Evolutionary conservation across 768 basidiomycete species (phyloP), one percentile per base, ranked within the genome.

Genomic region (Boletus rubropictus): DNA sequence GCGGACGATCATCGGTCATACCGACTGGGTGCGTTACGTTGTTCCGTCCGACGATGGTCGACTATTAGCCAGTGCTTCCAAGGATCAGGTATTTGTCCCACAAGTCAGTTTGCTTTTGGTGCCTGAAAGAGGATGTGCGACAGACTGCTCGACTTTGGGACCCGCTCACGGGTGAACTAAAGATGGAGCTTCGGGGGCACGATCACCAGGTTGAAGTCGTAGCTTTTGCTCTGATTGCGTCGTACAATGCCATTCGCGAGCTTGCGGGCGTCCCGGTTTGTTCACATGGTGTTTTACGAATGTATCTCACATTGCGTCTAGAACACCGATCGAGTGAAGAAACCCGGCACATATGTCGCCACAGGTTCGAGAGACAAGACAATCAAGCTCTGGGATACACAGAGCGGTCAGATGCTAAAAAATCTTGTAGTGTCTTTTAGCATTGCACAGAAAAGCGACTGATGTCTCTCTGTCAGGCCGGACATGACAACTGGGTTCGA

Each of bases 321-420:
- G 79, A 75, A 74, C 51, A 78, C 73, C 38, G 80, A 80, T 51
- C 66, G 55, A 39, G 61, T 56, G 34, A 81, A 74, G 64, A 76
- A 67, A 48, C 75, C 66, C 39, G 83, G 73, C 12, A 59, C 72
- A 21, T 93, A 82, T 61, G 74, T 87, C 7, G 82, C 82, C 9
- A 92, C 89, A 12, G 91, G 89, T 11, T 84, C 88, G 27, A 77
- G 93, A 65, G 93, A 97, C 70, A 95, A 91, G 74, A 82, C 81
- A 5, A 89, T 96, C 70, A 89, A 86, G 59, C 66, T 97, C 15
- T 97, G 93, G 93, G 93, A 96, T 59, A 75, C 81, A 0, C 75
- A 82, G 50, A 82, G 80, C 37, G 92, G 94, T 5, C 89, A 89
- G 64, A 76, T 88, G 64, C 65, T 93, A 36, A 77, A 82, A 63